Conservation (phyloP, 495 filamentous ascomycete genomes). For the Aeminium ludgeri region DNA sequence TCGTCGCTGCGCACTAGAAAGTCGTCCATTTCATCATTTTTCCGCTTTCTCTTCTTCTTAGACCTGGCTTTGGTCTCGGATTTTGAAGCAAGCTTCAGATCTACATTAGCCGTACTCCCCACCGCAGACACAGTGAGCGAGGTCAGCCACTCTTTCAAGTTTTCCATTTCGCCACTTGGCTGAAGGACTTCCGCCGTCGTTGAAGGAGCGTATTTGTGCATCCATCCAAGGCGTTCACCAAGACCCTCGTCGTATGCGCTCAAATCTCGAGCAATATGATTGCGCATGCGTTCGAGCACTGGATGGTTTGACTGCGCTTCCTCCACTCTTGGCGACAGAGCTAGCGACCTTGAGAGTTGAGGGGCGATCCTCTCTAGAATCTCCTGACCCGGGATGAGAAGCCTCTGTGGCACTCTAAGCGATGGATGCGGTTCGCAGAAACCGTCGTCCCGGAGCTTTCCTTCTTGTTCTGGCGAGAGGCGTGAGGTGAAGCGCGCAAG, state of each 20-base stretch:
- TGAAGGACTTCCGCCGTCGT: slow-evolving; percentile 61
- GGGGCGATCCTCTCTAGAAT: slow-evolving; percentile 12
- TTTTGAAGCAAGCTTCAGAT: slow-evolving; percentile 12
- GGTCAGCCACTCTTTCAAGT: slow-evolving; percentile 75
- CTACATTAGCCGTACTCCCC: slow-evolving; percentile 33
- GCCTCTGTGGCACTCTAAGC: slow-evolving; percentile 16
- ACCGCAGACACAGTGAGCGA: slow-evolving; percentile 57
- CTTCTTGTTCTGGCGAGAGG: slow-evolving; percentile 2
- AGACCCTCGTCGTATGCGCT: slow-evolving; percentile 66
- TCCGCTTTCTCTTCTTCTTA: slow-evolving; percentile 53
- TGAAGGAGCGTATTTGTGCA: slow-evolving; percentile 70
- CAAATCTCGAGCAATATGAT: slow-evolving; percentile 36
- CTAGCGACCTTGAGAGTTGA: slow-evolving; percentile 8
- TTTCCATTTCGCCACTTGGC: slow-evolving; percentile 45
- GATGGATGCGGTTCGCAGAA: slow-evolving; percentile 7
- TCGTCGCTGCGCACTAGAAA: slow-evolving; percentile 81
- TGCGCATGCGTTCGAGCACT: too few species aligned
- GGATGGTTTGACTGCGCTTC: too few species aligned
- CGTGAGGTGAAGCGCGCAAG: slow-evolving; percentile 5
- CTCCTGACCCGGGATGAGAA: slow-evolving; percentile 20
- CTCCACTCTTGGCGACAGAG: too few species aligned
- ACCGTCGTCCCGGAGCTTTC: slow-evolving; percentile 2
- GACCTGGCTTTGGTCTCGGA: slow-evolving; percentile 23
- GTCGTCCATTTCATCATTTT: slow-evolving; percentile 52
- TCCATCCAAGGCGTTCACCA: slow-evolving; percentile 62